These are phyloP conservation scores for Blastocystis sp. DNA, from an alignment of 352 stramenopile genomes.

Conservation along the genomic window DNA sequence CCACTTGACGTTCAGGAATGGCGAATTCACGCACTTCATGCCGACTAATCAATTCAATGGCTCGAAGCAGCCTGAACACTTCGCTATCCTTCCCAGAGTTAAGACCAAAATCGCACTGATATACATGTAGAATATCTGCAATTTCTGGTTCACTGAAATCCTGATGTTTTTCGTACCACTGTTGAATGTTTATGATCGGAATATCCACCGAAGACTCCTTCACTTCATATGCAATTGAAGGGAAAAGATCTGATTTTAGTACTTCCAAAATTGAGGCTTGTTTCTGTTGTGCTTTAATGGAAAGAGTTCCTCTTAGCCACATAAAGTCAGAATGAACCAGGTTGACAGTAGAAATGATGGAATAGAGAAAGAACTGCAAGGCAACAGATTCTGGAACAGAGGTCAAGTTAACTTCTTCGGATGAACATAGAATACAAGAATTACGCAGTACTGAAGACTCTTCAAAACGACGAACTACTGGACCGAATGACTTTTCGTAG, in stretches of 20 bases:
- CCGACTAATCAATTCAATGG: neutral
- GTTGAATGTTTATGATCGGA: neutral
- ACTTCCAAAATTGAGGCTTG: neutral
- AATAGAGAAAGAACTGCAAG: neutral
- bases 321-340: neutral
- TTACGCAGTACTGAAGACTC: neutral
- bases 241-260: neutral
- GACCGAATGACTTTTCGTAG: neutral
- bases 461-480: neutral
- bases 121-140: neutral
- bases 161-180: neutral
- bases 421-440: neutral
- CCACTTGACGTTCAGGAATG: neutral
- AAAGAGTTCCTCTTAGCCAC: slow-evolving; percentile 8
- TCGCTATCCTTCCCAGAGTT: neutral
- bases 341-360: neutral
- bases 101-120: neutral
- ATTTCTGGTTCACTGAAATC: neutral
- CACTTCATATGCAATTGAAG: neutral
- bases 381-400: neutral
- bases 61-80: neutral
- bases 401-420: neutral
- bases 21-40: neutral
- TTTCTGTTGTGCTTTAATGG: slow-evolving; percentile 17
- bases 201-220: slow-evolving; percentile 16